Evolutionary conservation across 2,329 filamentous ascomycete genomes (phyloP), one percentile per base, ranked within the genome.

Genomic region (Aspergillus sp.): DNA sequence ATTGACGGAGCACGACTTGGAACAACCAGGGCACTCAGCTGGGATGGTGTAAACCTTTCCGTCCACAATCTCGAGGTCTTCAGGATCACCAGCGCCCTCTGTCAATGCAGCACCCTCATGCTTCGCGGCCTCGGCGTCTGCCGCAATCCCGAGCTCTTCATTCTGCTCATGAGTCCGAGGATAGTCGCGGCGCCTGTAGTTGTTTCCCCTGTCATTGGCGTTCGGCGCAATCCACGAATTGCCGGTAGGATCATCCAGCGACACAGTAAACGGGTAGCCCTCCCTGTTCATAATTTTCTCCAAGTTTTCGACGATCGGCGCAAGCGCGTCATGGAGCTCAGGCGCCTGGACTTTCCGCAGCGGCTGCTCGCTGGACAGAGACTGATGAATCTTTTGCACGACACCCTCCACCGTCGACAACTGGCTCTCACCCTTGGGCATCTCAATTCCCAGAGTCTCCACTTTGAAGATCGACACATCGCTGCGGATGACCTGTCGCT

Each of bases 171-270:
- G 65, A 1, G 82, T 89, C 38, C 91, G 79, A 33, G 77, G 62
- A 55, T 91, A 98, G 52, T 95, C 85, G 39, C 76, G 74, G 58
- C 89, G 86, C 44, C 78, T 76, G 76, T 88, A 95, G 63, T 95
- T 95, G 47, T 83, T 82, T n/a, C 85, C 81, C 42, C 78, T 80
- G 40, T 79, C 74, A 16, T 62, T 50, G 40, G 84, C 75, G 43
- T 86, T 82, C 10, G 91, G 91, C 29, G 93, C 82, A 50, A 98
- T 94, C 72, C 88, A 96, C 2, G 86, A 94, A 69, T 98, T 98
- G 34, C 91, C 91, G 1, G 88, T 83, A 2, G 85, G 82, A 56
- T 98, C 91, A 55, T 98, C 86, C 29, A 95, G 69, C 25, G 77
- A 81, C 30, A 98, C 64, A 31, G 85, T 82, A 71, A 98, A 95